Base-by-base conservation (phyloP, 306 rosid species). In the Trifolium fragiferum region DNA sequence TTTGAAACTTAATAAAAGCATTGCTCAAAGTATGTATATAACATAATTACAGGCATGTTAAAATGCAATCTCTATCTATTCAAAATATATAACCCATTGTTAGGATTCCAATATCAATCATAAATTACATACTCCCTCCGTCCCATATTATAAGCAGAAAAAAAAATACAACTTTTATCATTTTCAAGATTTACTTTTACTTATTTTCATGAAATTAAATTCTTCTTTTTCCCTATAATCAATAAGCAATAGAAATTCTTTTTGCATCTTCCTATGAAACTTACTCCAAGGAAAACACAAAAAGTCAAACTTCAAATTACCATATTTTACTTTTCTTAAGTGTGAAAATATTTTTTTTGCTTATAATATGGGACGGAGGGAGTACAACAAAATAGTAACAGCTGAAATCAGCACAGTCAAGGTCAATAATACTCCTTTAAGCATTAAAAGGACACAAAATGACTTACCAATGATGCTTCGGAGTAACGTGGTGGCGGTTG, bases 401-500 rank as follows among this genome's bases (percentile, higher is more conserved):
- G 63, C 49, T 61, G 30, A 55, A 81, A 70, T 80, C 59, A 72
- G 73, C 6, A 20, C 0, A 21, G 10, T 13, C 32, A 12, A 21
- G 71, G 72, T 47, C 74, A 32, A 63, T 13, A 41, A 41, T 43
- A 67, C 55, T 35, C 33, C 55, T 10, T 58, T 43, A 60, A 75
- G 64, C 43, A 57, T 25, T n/a, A n/a, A n/a, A n/a, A n/a, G n/a
- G 65, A 16, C 59, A 78, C 49, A 49, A 13, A 38, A 69, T 66
- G 62, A 73, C 86, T 66, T 85, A 94, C 99, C 92, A 94, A 76
- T 6, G 96, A 82, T 70, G 92, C 97, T 85, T 95, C 99, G 62
- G 90, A 79, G 84, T 87, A 92, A 80, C 93, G 93, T 11, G 98
- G 80, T 72, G 93, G 96, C 40, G 99, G 93, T 76, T 90, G 97